Evolutionary conservation across 495 filamentous ascomycete species (phyloP).

Genomic region (Glutinoglossum americanum): DNA sequence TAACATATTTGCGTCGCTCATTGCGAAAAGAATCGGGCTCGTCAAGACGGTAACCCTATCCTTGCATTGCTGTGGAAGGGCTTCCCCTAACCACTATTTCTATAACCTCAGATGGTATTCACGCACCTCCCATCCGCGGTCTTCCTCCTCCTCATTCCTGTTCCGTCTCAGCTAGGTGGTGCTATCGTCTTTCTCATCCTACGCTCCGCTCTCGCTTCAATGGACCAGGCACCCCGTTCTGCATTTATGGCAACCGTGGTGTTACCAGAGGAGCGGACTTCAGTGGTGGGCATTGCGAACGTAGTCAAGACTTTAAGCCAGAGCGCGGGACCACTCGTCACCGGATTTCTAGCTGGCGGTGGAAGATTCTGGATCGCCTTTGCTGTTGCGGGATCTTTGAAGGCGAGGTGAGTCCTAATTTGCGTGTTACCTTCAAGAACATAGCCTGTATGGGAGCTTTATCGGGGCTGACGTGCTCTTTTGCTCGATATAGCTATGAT

Average conservation of each 20-base stretch:
- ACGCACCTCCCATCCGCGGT: constrained; percentile 61
- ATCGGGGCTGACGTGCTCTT: background rate
- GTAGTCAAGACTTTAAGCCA: constrained; percentile 42
- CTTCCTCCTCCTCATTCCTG: constrained; percentile 45
- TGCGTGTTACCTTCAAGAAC: background rate
- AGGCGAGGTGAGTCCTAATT: constrained; percentile 18
- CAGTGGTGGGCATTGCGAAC: constrained; percentile 51
- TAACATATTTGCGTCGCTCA: constrained; percentile 50
- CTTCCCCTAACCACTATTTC: background rate
- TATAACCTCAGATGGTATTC: constrained; percentile 44
- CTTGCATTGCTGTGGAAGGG: background rate
- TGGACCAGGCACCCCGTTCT: constrained; percentile 64
- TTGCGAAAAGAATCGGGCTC: constrained; percentile 56
- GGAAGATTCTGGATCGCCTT: constrained; percentile 50
- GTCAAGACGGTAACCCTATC: constrained; percentile 24
- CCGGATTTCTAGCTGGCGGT: constrained; percentile 42
- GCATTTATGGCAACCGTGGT: constrained; percentile 60
- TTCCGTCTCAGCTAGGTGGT: constrained; percentile 31
- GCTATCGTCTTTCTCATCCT: constrained; percentile 43
- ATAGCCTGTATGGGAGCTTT: background rate
- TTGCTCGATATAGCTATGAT: background rate
- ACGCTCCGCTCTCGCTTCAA: constrained; percentile 47
- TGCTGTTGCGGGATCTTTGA: constrained; percentile 44
- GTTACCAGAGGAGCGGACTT: constrained; percentile 51
- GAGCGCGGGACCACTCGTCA: constrained; percentile 42